Conservation (phyloP, 257 asterid genomes). For the Fraxinus cuspidata region DNA sequence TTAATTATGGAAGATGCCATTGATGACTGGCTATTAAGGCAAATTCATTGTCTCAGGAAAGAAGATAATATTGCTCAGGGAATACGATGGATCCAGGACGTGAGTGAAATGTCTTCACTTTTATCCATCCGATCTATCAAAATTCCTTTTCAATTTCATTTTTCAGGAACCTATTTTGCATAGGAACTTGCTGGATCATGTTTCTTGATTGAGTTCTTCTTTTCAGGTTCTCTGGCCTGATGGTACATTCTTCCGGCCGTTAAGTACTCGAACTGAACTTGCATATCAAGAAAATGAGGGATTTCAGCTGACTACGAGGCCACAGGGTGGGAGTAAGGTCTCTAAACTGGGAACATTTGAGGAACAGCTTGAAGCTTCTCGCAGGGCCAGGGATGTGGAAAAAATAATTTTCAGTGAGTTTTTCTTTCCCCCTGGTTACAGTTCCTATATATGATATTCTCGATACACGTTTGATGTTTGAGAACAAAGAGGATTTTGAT, state of each 20-base stretch:
- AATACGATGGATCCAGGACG: conserved; percentile 88
- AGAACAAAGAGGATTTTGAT: neutral
- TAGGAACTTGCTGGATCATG: conserved; percentile 6
- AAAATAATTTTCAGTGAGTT: conserved; percentile 84
- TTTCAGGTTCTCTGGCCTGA: conserved; percentile 91
- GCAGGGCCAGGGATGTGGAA: conserved; percentile 87
- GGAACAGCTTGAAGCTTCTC: conserved; percentile 97
- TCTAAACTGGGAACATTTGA: conserved; percentile 75
- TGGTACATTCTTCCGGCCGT: conserved; percentile 74
- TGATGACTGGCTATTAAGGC: conserved; percentile 95
- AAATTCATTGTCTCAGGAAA: conserved; percentile 88
- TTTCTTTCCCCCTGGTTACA: conserved; percentile 19
- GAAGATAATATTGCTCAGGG: conserved; percentile 82
- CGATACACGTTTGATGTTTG: conserved; percentile 18
- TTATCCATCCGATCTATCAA: neutral
- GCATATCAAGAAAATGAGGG: conserved; percentile 40
- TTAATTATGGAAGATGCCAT: conserved; percentile 98
- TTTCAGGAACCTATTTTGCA: conserved; percentile 10
- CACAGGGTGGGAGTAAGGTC: conserved; percentile 46
- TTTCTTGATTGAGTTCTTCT: conserved; percentile 23
- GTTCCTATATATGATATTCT: conserved; percentile 14
- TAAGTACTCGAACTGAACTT: conserved; percentile 42
- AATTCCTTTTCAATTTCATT: neutral
- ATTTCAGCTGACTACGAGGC: conserved; percentile 40
- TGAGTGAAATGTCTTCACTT: conserved; percentile 41